phyloP scores from a whole-genome alignment of 1,284 basidiomycete species.

The Trametes versicolor region DNA sequence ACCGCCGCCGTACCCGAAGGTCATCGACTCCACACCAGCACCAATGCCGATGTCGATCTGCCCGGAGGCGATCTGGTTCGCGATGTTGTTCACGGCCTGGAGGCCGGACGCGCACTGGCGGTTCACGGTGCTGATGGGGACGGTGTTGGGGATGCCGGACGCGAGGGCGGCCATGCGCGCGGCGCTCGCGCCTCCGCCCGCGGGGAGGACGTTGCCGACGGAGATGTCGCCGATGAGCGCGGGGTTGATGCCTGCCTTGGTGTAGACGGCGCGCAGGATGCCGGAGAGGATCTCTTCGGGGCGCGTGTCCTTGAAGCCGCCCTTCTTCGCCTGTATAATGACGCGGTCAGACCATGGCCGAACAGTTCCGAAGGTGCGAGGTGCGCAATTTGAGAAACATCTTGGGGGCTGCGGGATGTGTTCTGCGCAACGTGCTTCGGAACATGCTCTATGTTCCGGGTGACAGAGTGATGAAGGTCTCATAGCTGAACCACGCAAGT shows the following conservation, averaged over 20 bases:
- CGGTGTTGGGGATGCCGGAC: slow-evolving; percentile 90
- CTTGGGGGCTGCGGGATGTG: too few species aligned
- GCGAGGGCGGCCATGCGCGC: slow-evolving; percentile 96
- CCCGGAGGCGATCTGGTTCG: slow-evolving; percentile 86
- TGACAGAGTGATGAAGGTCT: too few species aligned
- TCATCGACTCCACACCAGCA: slow-evolving; percentile 97
- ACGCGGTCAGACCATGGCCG: background rate
- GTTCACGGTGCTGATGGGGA: slow-evolving; percentile 90
- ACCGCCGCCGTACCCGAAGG: slow-evolving; percentile 81
- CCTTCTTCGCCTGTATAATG: slow-evolving; percentile 78
- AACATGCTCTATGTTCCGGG: too few species aligned
- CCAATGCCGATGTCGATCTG: slow-evolving; percentile 96
- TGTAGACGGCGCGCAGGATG: slow-evolving; percentile 80
- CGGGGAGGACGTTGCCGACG: slow-evolving; percentile 94
- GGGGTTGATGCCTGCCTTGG: slow-evolving; percentile 77
- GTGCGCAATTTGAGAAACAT: too few species aligned
- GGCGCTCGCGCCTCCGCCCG: slow-evolving; percentile 88
- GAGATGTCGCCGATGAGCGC: slow-evolving; percentile 88
- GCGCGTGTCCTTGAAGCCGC: slow-evolving; percentile 93
- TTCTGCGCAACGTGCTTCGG: too few species aligned
- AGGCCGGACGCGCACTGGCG: slow-evolving; percentile 96
- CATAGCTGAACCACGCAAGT: too few species aligned
- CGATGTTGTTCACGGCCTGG: slow-evolving; percentile 90
- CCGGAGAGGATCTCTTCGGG: slow-evolving; percentile 92
- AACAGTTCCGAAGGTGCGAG: too few species aligned